Percentiles rank a stretch among this genome's conserved stretches.
These are phyloP conservation scores for Hemileia vastatrix DNA, from an alignment of 1,284 basidiomycete species.

Conservation along the genomic window DNA sequence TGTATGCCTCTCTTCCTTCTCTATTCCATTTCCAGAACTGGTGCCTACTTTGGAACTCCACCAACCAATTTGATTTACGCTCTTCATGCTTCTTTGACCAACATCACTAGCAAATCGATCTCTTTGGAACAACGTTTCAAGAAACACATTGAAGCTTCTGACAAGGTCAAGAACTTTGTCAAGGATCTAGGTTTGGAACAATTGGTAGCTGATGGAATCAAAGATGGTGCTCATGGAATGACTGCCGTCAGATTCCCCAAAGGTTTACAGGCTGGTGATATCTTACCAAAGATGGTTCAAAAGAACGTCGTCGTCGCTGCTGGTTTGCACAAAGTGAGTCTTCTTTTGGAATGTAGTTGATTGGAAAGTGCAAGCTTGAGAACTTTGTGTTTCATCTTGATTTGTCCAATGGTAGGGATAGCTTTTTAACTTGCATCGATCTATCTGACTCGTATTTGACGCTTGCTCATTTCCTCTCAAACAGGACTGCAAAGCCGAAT, in stretches of 20 bases:
- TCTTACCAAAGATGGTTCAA: constrained; percentile 53
- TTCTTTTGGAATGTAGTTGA: not conserved
- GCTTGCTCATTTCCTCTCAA: too few species aligned
- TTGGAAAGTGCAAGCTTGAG: too few species aligned
- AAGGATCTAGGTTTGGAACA: constrained; percentile 62
- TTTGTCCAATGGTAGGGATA: too few species aligned
- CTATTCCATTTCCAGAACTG: constrained; percentile 30
- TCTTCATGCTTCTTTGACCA: constrained; percentile 65
- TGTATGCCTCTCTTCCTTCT: not conserved
- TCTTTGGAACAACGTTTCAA: constrained; percentile 71
- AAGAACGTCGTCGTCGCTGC: constrained; percentile 74
- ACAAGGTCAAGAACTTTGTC: constrained; percentile 63
- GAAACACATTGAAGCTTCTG: constrained; percentile 63
- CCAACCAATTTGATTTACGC: constrained; percentile 92
- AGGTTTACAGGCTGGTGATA: constrained; percentile 61
- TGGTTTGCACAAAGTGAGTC: constrained; percentile 66
- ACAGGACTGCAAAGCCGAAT: constrained; percentile 64
- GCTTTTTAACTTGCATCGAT: too few species aligned
- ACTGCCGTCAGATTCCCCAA: constrained; percentile 70
- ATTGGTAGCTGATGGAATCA: constrained; percentile 53
- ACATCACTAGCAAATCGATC: constrained; percentile 56
- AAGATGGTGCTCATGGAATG: constrained; percentile 78
- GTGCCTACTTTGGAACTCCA: constrained; percentile 79
- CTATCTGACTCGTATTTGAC: too few species aligned
- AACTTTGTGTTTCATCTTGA: too few species aligned